Evolutionary conservation across 1,284 basidiomycete species (phyloP), one percentile per base, ranked within the genome.

Genomic region (Leccinum pachyderme): DNA sequence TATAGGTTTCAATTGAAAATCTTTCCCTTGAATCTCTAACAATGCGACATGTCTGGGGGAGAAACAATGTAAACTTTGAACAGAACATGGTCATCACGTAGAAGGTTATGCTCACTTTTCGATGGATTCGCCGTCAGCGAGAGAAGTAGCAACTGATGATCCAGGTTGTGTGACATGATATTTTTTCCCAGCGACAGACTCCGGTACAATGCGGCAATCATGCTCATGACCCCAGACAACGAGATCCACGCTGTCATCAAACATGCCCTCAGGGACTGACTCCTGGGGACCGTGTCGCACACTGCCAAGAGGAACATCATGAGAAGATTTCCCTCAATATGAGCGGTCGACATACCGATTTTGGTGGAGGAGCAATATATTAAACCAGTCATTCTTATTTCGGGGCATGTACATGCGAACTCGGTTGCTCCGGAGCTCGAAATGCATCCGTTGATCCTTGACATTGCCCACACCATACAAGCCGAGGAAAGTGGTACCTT

Each of bases 171-270:
- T 84, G 66, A 99, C 95, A 64, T 83, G 86, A 74, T 99, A 99
- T 5, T 82, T 79, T 72, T 97, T 96, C 7, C 92, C 95, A 5
- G 91, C 87, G 5, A 99, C 95, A 2, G 85, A 80, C 67, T 98
- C 93, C 0, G 96, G 96, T 2, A 84, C 77, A 57, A 98, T 94
- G 27, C 93, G 84, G 69, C 95, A 98, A 71, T 99, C 96, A 69
- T 99, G 97, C 71, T 99, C 97, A 69, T 99, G 97, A 2, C 97
- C 96, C 96, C 96, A 99, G 1, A 99, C 80, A 7, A 99, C 92
- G 5, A 99, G 80, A 66, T 97, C 86, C 55, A 98, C 81, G 63
- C 88, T 92, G 67, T 99, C 93, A 68, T 98, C 96, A 65, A 99
- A 99, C 84, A 97, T 92, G 56, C 91, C 90, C 68, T 99, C 97